phyloP scores from a whole-genome alignment of 2,329 filamentous ascomycete genomes.

The Arthrobotrys pseudoclavata region DNA sequence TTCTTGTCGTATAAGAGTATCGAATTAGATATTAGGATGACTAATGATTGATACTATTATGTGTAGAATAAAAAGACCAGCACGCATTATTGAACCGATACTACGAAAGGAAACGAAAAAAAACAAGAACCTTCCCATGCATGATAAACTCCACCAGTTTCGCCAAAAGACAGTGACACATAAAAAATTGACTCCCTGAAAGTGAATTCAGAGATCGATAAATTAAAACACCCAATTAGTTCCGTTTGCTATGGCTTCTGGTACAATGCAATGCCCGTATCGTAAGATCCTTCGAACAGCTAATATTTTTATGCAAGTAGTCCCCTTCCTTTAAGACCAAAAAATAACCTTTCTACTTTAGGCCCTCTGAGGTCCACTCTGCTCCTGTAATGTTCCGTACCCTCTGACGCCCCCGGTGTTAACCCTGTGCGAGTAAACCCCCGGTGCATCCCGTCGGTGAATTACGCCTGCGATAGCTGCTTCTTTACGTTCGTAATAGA shows the following conservation, averaged over 20 bases:
- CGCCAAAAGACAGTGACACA: background rate
- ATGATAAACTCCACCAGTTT: background rate
- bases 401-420: conserved; percentile 49
- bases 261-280: background rate
- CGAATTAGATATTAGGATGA: no score
- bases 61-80: background rate
- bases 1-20: no score
- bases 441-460: conserved; percentile 36
- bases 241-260: background rate
- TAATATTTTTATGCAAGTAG: no score
- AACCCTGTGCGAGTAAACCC: conserved; percentile 46
- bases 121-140: background rate
- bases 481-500: conserved; percentile 78
- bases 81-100: background rate
- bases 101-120: background rate
- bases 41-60: no score
- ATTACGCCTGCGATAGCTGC: conserved; percentile 41
- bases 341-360: background rate
- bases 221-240: background rate
- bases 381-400: conserved; percentile 46
- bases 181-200: background rate
- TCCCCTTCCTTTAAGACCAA: no score
- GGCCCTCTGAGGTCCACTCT: conserved; percentile 18
- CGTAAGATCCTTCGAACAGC: background rate
- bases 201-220: background rate